A percentile compares a stretch with the other conserved stretches of the same genome.
Conservation (phyloP, 305 asterid genomes). For the Petunia hybrid region DNA sequence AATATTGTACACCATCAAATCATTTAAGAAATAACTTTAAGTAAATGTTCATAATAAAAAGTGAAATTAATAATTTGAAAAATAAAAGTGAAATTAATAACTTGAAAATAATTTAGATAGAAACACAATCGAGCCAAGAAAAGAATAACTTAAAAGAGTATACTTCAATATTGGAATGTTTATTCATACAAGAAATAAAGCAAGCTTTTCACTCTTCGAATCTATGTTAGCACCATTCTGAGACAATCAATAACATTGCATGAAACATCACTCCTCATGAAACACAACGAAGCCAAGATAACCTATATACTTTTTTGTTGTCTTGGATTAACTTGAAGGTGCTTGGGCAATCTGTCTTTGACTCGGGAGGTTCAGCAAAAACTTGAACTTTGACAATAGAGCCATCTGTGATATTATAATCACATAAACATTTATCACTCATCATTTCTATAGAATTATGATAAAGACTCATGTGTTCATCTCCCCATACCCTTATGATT, state of each 20-base stretch:
- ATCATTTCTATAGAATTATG: constrained; percentile 15
- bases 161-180: neutral
- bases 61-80: too few species aligned
- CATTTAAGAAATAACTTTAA: too few species aligned
- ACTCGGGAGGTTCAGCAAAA: constrained; percentile 25
- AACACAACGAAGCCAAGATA: constrained; percentile 9
- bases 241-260: neutral
- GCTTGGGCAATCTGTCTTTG: neutral
- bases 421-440: constrained; percentile 18
- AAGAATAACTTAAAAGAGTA: neutral
- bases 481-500: constrained; percentile 32
- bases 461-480: constrained; percentile 29
- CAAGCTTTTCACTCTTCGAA: neutral
- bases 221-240: neutral
- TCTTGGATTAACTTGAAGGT: constrained; percentile 13
- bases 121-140: neutral
- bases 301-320: neutral
- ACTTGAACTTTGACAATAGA: constrained; percentile 34
- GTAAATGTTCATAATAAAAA: too few species aligned
- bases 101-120: too few species aligned
- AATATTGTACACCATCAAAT: too few species aligned
- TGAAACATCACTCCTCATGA: neutral
- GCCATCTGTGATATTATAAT: constrained; percentile 31
- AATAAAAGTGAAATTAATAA: too few species aligned
- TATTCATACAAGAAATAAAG: constrained; percentile 24